These are phyloP conservation scores for Lichtheimia corymbifera DNA, from an alignment of 371 early-diverging fungal species.

Conservation along the genomic window DNA sequence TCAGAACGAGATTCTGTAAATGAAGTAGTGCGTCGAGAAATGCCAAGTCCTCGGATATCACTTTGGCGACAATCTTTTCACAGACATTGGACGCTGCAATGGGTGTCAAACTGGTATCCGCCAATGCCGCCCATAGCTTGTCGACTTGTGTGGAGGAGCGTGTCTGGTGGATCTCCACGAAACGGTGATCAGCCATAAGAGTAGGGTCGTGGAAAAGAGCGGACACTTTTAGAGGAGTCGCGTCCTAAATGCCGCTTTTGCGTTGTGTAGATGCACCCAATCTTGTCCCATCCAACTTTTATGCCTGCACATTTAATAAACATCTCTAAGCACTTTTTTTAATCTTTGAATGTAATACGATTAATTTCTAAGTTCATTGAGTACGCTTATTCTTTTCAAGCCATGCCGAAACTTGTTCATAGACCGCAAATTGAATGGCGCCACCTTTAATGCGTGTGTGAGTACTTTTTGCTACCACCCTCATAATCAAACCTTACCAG, in stretches of 20 bases:
- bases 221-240: no score
- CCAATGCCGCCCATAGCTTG: conserved; percentile 24
- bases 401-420: conserved; percentile 37
- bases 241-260: no score
- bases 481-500: conserved; percentile 28
- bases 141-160: conserved; percentile 7
- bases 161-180: conserved; percentile 38
- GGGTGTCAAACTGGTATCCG: conserved; percentile 16
- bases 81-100: conserved; percentile 44
- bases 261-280: no score
- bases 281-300: no score
- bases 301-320: no score
- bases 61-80: conserved; percentile 23
- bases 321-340: no score
- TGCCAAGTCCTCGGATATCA: conserved; percentile 8
- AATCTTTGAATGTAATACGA: no score
- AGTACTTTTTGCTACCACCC: not conserved
- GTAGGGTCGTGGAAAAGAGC: no score
- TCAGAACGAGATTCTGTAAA: conserved; percentile 31
- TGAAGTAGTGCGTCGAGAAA: conserved; percentile 18
- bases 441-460: conserved; percentile 25
- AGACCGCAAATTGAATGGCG: conserved; percentile 50
- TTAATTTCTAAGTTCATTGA: no score
- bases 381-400: conserved; percentile 17
- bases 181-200: conserved; percentile 25